phyloP scores from a whole-genome alignment of 2,329 filamentous ascomycete species.

The Raffaelea deltoideospora region DNA sequence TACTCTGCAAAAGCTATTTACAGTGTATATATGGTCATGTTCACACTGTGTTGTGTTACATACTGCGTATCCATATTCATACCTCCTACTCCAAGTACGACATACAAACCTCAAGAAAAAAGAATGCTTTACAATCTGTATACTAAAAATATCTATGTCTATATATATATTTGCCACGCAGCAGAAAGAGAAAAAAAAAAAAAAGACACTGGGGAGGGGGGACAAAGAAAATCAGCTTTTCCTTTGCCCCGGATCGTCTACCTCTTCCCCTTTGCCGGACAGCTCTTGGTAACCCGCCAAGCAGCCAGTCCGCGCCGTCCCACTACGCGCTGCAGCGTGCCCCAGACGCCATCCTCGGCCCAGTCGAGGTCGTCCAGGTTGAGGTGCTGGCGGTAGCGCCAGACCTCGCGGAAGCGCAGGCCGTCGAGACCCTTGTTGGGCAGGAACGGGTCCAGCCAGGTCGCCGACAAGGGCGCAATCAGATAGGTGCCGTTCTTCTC shows the following conservation, averaged over 20 bases:
- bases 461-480: conserved; percentile 58
- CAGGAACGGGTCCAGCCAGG: conserved; percentile 51
- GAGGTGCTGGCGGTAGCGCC: conserved; percentile 51
- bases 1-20: no score
- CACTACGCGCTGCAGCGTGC: conserved; percentile 52
- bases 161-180: no score
- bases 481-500: conserved; percentile 51
- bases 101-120: no score
- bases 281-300: conserved; percentile 52
- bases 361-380: conserved; percentile 73
- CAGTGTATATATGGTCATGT: no score
- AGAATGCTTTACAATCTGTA: no score
- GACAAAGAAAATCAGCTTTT: no score
- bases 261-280: conserved; percentile 13
- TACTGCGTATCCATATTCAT: no score
- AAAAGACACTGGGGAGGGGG: neutral
- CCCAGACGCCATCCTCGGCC: conserved; percentile 59
- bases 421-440: conserved; percentile 42
- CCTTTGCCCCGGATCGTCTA: neutral
- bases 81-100: no score
- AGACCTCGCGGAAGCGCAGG: conserved; percentile 53
- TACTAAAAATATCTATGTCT: no score
- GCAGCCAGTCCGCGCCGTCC: conserved; percentile 45
- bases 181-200: neutral
- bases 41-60: no score